phyloP scores from a whole-genome alignment of 768 basidiomycete genomes.

The Lactarius psammicola region DNA sequence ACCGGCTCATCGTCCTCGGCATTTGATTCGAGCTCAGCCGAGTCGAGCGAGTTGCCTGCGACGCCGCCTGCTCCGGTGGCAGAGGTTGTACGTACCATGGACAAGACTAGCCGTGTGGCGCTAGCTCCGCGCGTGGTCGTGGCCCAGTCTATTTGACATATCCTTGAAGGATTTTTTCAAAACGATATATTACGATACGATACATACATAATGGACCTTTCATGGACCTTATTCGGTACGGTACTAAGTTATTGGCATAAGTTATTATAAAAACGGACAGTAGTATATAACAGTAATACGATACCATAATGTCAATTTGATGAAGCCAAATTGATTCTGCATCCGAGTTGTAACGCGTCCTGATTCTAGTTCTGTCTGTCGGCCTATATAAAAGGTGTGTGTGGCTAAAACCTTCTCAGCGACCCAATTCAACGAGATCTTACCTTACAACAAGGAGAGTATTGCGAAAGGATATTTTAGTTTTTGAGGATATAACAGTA shows the following conservation, averaged over 20 bases:
- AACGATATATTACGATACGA: neutral
- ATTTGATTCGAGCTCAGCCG: neutral
- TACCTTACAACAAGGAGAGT: neutral
- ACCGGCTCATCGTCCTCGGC: neutral
- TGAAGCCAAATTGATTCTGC: neutral
- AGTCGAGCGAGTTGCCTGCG: neutral
- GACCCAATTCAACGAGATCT: neutral
- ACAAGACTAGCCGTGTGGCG: neutral
- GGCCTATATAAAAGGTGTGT: neutral
- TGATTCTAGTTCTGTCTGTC: neutral
- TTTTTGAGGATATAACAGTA: neutral
- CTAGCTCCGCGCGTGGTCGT: neutral
- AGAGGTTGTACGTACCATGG: neutral
- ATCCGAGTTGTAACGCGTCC: too few relatives aligned
- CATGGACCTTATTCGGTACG: too few relatives aligned
- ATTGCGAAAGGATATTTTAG: neutral
- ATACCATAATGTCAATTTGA: neutral
- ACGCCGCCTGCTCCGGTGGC: neutral
- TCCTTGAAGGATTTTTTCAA: neutral
- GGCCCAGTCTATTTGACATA: neutral
- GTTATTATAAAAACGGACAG: neutral
- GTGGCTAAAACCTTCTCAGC: neutral
- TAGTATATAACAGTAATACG: neutral
- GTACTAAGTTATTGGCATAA: neutral
- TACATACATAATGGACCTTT: neutral